These are phyloP conservation scores for Fallopia convolvulus DNA, from an alignment of 148 eudicot species.

Conservation along the genomic window DNA sequence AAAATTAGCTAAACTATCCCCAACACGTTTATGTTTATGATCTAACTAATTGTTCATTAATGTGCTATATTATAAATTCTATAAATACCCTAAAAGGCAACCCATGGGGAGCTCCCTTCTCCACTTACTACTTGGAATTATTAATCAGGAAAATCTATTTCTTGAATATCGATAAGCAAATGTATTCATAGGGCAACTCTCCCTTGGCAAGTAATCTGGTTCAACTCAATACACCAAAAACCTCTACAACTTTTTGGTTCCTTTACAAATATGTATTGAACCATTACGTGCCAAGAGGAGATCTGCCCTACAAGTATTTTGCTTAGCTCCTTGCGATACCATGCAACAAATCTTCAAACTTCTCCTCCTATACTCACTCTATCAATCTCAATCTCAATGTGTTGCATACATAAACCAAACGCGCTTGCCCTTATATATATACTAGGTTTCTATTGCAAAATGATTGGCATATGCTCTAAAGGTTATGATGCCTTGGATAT, in stretches of 20 bases:
- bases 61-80: no score
- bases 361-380: neutral
- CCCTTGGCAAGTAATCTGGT: neutral
- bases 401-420: neutral
- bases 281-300: conserved; percentile 1
- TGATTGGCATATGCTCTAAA: neutral
- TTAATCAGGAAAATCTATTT: no score
- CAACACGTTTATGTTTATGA: no score
- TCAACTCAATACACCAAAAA: neutral
- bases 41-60: no score
- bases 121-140: no score
- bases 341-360: neutral
- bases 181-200: conserved; percentile 2
- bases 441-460: neutral
- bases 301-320: neutral
- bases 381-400: neutral
- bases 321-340: neutral
- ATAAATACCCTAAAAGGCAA: no score
- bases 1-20: no score
- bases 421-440: neutral
- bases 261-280: no score
- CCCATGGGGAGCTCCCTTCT: no score
- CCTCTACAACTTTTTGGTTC: neutral
- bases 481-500: neutral
- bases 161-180: neutral